phyloP scores from a whole-genome alignment of 305 asterid species.

The Nicotiana rustica region DNA sequence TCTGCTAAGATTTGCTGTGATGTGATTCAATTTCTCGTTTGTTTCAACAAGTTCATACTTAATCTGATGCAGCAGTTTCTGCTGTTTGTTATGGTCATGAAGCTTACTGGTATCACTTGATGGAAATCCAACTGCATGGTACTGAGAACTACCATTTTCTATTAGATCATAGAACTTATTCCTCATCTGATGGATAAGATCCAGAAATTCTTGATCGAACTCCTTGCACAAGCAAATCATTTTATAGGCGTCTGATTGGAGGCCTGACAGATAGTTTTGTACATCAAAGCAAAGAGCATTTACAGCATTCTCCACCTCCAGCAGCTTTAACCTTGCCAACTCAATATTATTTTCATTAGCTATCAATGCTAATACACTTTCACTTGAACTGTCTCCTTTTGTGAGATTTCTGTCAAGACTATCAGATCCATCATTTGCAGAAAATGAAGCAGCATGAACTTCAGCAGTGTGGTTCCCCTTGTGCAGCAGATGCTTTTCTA shows the following conservation, averaged over 20 bases:
- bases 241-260: constrained; percentile 45
- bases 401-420: constrained; percentile 10
- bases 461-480: constrained; percentile 43
- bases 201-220: constrained; percentile 42
- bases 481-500: constrained; percentile 37
- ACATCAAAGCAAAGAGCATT: constrained; percentile 43
- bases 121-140: constrained; percentile 37
- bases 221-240: constrained; percentile 46
- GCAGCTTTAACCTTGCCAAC: constrained; percentile 43
- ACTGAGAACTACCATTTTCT: constrained; percentile 39
- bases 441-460: constrained; percentile 42
- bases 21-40: constrained; percentile 47
- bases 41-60: constrained; percentile 51
- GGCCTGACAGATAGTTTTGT: constrained; percentile 42
- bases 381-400: constrained; percentile 32
- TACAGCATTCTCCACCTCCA: constrained; percentile 47
- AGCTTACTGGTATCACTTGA: constrained; percentile 32
- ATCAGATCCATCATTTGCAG: constrained; percentile 41
- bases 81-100: constrained; percentile 44
- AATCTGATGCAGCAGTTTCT: constrained; percentile 43
- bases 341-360: constrained; percentile 43
- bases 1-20: constrained; percentile 44
- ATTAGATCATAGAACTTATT: constrained; percentile 44
- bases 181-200: constrained; percentile 45
- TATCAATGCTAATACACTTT: constrained; percentile 18